Evolutionary conservation across 2,329 filamentous ascomycete species (phyloP).

Genomic region (Epichloe gansuensis): DNA sequence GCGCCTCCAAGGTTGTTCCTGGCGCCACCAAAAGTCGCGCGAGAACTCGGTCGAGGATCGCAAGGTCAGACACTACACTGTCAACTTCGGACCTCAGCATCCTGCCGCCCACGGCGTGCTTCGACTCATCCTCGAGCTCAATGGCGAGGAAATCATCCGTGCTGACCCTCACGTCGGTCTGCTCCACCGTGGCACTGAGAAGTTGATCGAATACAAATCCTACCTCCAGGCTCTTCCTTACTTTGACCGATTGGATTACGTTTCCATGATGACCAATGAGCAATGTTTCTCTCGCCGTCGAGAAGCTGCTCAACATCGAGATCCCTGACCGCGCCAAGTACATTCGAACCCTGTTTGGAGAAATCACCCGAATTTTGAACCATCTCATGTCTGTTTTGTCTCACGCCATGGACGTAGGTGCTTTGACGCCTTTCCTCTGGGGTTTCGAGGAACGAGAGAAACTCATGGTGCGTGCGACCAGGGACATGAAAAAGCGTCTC

Average conservation of each 20-base stretch:
- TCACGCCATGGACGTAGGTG: slow-evolving; percentile 98
- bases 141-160: slow-evolving; percentile 93
- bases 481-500: background rate
- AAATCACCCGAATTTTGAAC: slow-evolving; percentile 89
- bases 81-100: slow-evolving; percentile 99
- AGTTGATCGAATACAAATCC: slow-evolving; percentile 99
- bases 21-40: slow-evolving; percentile 32
- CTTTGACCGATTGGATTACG: slow-evolving; percentile 97
- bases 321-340: slow-evolving; percentile 92
- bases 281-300: slow-evolving; percentile 91
- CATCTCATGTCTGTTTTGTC: slow-evolving; percentile 96
- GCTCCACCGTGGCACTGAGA: slow-evolving; percentile 94
- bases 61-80: slow-evolving; percentile 97
- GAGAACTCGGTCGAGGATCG: slow-evolving; percentile 45
- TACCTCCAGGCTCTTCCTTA: slow-evolving; percentile 97
- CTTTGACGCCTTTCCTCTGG: slow-evolving; percentile 96
- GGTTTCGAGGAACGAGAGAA: slow-evolving; percentile 99
- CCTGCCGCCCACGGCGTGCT: slow-evolving; percentile 96
- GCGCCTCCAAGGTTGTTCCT: slow-evolving; percentile 30
- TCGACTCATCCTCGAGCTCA: slow-evolving; percentile 92
- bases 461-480: slow-evolving; percentile 65
- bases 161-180: slow-evolving; percentile 94
- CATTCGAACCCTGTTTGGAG: slow-evolving; percentile 90
- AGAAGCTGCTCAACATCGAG: slow-evolving; percentile 96
- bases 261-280: slow-evolving; percentile 99